These are phyloP conservation scores for Colletotrichum acutatum DNA, from an alignment of 2,329 filamentous ascomycete species.

Conservation along the genomic window DNA sequence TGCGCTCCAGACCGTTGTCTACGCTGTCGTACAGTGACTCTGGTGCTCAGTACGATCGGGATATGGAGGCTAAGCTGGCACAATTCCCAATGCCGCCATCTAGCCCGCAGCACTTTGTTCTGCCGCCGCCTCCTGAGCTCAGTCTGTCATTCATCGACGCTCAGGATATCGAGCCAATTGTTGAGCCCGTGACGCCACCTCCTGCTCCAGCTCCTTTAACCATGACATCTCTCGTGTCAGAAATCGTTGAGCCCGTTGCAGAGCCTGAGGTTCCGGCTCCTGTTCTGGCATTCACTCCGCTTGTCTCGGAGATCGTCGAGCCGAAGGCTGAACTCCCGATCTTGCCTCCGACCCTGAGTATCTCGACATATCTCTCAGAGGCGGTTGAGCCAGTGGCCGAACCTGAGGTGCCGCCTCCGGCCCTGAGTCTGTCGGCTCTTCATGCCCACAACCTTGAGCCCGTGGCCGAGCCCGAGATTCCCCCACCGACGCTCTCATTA, in stretches of 20 bases:
- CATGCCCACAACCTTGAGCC: constrained; percentile 32
- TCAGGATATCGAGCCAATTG: constrained; percentile 55
- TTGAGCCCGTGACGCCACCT: constrained; percentile 47
- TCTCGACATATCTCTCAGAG: constrained; percentile 51
- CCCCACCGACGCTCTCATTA: constrained; percentile 40
- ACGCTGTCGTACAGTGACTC: constrained; percentile 63
- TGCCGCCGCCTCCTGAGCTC: constrained; percentile 48
- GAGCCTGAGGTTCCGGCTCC: constrained; percentile 40
- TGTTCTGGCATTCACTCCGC: constrained; percentile 49
- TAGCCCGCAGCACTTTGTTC: constrained; percentile 46
- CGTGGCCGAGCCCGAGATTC: constrained; percentile 42
- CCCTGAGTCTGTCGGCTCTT: constrained; percentile 36
- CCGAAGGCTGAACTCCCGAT: constrained; percentile 44
- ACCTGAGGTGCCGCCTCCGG: constrained; percentile 32
- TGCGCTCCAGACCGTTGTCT: constrained; percentile 56
- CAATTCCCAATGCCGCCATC: constrained; percentile 66
- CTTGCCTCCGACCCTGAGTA: constrained; percentile 43
- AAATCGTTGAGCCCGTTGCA: constrained; percentile 47
- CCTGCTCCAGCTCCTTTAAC: constrained; percentile 47
- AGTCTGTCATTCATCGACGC: constrained; percentile 57
- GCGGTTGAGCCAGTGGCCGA: constrained; percentile 50
- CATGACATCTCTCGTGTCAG: constrained; percentile 45
- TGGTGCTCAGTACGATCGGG: constrained; percentile 61
- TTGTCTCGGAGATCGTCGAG: constrained; percentile 55
- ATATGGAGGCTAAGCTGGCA: constrained; percentile 63